Evolutionary conservation across 352 stramenopile genomes (phyloP), one percentile per base, ranked within the genome.

Genomic region (Phytophthora fragariaefolia): DNA sequence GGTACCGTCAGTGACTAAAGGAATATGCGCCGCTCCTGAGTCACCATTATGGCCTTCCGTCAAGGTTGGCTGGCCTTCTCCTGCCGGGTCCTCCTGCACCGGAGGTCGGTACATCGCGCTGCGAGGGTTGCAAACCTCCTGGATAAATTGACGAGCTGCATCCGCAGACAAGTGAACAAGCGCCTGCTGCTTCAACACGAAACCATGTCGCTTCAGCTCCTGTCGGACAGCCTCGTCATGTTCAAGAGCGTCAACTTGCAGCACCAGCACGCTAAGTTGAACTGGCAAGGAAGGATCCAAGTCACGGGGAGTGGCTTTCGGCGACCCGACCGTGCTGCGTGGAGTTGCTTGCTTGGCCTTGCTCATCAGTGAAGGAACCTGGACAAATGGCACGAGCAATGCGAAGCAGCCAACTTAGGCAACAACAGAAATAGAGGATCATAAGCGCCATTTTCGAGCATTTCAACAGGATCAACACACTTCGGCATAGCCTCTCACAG

Each of bases 161-260:
- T 80, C 71, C 10, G 22, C n/a, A 2, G 71, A 79, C 6, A 91
- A 62, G 32, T 80, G 60, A 4, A 85, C 52, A 22, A 91, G 55
- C 4, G 72, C 66, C 30, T 89, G 82, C 7, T 85, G 67, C 42
- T 75, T 77, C 53, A 91, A 64, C 1, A 54, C 23, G 27, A 86
- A 91, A 3, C 76, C 76, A n/a, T 54, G 61, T 10, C 73, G 63
- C 40, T 79, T 75, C 20, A 91, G 75, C 58, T 86, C 78, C 3
- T 52, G 40, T 12, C 82, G 76, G 30, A 91, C 85, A 18, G 61
- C 66, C 50, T 89, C 79, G 59, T 91, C 82, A 1, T 85, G 57
- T 4, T 71, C 68, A 0, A 91, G 74, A 13, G 80, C 80, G 32
- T 91, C 82, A 24, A 74, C 62, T 45, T 87, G 80, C 24, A 91